Evolutionary conservation across 768 basidiomycete species (phyloP).

Genomic region (Trametes cubensis): DNA sequence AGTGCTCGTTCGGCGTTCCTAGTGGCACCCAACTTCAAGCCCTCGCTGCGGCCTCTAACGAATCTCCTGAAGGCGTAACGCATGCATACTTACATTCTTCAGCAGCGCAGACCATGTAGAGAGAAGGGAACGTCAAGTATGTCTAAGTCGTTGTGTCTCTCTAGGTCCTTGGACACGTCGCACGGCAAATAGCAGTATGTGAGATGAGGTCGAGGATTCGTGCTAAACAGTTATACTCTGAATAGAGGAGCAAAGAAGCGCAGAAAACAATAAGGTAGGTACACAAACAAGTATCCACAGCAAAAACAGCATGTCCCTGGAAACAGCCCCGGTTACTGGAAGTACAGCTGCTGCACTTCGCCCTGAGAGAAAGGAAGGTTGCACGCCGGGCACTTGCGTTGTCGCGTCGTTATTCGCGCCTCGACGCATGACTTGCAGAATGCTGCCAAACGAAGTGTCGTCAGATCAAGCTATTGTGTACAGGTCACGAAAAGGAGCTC

Average conservation of each 20-base stretch:
- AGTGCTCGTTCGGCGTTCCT: neutral
- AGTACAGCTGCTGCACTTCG: conserved; percentile 73
- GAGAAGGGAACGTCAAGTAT: no score
- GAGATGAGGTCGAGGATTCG: neutral
- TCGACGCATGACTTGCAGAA: conserved; percentile 88
- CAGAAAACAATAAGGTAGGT: conserved; percentile 15
- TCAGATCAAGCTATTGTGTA: neutral
- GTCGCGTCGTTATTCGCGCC: conserved; percentile 82
- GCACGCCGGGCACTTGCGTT: conserved; percentile 94
- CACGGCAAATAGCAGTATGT: neutral
- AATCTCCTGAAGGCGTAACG: no score
- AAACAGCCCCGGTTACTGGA: conserved; percentile 44
- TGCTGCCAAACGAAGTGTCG: conserved; percentile 45
- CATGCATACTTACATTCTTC: neutral
- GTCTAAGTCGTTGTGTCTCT: no score
- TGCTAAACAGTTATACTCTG: no score
- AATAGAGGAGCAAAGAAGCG: neutral
- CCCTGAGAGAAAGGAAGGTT: conserved; percentile 77
- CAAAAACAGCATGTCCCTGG: conserved; percentile 27
- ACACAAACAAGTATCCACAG: conserved; percentile 7
- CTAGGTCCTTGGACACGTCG: neutral
- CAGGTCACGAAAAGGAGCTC: conserved; percentile 36
- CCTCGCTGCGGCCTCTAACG: no score
- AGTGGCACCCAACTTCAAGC: no score
- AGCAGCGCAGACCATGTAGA: no score